Evolutionary conservation across 768 basidiomycete species (phyloP), one percentile per base, ranked within the genome.

Genomic region (Mycena maculata): DNA sequence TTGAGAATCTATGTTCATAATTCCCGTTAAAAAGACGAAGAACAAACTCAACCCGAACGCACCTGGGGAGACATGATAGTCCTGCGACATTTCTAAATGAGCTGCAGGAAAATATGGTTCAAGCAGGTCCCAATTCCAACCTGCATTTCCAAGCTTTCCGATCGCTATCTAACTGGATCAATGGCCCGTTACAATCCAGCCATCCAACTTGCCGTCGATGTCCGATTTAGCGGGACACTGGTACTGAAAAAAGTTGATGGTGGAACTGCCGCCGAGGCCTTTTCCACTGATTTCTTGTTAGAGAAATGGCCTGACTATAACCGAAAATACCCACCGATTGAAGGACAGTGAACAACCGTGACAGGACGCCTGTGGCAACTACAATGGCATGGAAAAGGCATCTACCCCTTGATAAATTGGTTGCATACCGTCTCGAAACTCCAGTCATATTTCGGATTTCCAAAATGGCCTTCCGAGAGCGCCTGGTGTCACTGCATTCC

Each of bases 21-120:
- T n/a, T n/a, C 68, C 39, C 13, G 69, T 30, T 42, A 4, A 3
- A 22, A 3, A 25, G 1, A n/a, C 8, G 20, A 30, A n/a, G 7
- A 53, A 5, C 6, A n/a, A 31, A 53, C 6, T 53, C 23, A 22
- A 36, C n/a, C n/a, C n/a, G 13, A 18, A 25, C 31, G 1, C 8
- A 60, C 55, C 50, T 65, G 64, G 1, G 82, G 81, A n/a, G 57
- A 87, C 50, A 49, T 50, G 7, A 50, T 33, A 8, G 49, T 18
- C 28, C 56, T 53, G 8, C 30, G n/a, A n/a, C n/a, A n/a, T n/a
- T n/a, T n/a, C n/a, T n/a, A n/a, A n/a, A n/a, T n/a, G n/a, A n/a
- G n/a, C n/a, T n/a, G n/a, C n/a, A n/a, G n/a, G n/a, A n/a, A n/a
- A n/a, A n/a, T 65, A 66, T 20, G 1, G 49, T 18, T 54, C 22